Percentiles rank a stretch among this genome's conserved stretches.
Conservation (phyloP, 345 rosid genomes). For the Acer negundo region DNA sequence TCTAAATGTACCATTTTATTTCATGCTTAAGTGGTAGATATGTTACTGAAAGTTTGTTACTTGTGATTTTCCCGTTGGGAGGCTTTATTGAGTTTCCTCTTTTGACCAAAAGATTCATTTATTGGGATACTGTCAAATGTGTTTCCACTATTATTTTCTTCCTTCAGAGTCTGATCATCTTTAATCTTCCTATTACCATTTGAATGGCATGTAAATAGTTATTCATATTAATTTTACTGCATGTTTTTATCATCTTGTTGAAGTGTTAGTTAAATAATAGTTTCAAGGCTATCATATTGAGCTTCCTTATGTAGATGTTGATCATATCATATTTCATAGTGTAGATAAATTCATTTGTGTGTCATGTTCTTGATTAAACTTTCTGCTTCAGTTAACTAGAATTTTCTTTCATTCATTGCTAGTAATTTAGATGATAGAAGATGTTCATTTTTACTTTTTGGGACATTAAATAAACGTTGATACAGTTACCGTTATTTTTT, state of each 20-base stretch:
- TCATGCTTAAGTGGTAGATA: background rate
- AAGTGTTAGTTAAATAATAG: background rate
- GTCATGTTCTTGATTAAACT: constrained; percentile 1
- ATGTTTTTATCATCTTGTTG: background rate
- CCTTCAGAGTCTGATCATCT: background rate
- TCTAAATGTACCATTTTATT: constrained; percentile 2
- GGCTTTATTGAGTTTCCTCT: background rate
- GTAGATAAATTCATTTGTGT: constrained; percentile 4
- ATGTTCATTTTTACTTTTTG: background rate
- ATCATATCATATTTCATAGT: background rate
- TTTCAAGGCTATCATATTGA: background rate
- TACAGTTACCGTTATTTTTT: background rate
- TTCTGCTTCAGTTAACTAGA: background rate
- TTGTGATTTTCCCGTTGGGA: constrained; percentile 1
- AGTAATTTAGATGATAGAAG: background rate
- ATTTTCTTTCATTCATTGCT: background rate
- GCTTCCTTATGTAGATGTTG: constrained; percentile 5
- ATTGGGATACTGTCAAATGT: background rate
- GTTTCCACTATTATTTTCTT: background rate
- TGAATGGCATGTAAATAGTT: background rate
- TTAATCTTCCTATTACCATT: background rate
- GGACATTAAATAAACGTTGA: background rate
- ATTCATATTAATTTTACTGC: background rate
- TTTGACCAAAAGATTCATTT: background rate
- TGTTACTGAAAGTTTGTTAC: background rate